Evolutionary conservation across 768 basidiomycete species (phyloP), one percentile per base, ranked within the genome.

Genomic region (Daedalea quercina): DNA sequence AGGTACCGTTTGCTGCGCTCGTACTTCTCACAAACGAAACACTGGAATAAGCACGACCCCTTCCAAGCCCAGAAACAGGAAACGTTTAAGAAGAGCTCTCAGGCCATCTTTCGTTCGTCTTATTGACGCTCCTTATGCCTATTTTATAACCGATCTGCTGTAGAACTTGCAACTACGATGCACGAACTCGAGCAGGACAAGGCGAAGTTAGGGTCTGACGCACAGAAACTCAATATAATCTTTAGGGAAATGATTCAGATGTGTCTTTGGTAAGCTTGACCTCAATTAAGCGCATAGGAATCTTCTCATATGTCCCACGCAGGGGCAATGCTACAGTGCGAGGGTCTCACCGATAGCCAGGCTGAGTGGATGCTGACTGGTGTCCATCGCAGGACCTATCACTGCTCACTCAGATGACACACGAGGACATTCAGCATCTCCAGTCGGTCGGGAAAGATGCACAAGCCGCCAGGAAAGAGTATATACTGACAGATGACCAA

Each of bases 241-340:
- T 92, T 91, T 68, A 78, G 76, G 51, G 87, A 92, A 66, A 92
- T 94, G 87, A 74, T 90, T 8, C 89, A 93, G 63, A 91, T 94
- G 81, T 89, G 88, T 67, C 76, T 93, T 23, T 93, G 91, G 90
- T 84, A 51, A 50, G 70, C 26, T 1, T 47, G n/a, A 8, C 24
- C 45, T 53, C n/a, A n/a, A n/a, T n/a, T 24, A 24, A 19, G 9
- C 43, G 13, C 40, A 22, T 6, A 35, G 31, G 22, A 42, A 12
- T 15, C 50, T 35, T 22, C 37, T 34, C 13, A 57, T 1, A 40
- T 35, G 24, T 46, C 48, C 19, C 4, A 34, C 28, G 22, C 31
- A 94, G 92, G 93, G 94, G 94, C 43, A 97, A 97, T 65, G 93
- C 94, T 13, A 96, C 94, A 23, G 90, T 90, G 60, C 57, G 28